These are phyloP conservation scores for Multifurca ochricompacta DNA, from an alignment of 768 basidiomycete species.

Conservation along the genomic window DNA sequence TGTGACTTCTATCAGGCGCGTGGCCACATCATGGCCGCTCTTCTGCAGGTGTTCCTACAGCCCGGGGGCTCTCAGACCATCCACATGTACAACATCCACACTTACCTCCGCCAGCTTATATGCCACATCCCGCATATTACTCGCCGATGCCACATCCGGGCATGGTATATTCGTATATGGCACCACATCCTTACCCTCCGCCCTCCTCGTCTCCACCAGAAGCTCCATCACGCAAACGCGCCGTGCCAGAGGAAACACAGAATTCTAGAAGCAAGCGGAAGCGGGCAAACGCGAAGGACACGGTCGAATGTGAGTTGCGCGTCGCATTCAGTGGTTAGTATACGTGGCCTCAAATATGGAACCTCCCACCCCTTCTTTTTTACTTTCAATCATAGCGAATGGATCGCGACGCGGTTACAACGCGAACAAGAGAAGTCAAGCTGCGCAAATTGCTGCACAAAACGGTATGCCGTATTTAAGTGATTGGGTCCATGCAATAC, in stretches of 20 bases:
- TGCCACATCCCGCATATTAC: constrained; percentile 15
- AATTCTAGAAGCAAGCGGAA: constrained; percentile 9
- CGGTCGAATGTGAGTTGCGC: constrained; percentile 9
- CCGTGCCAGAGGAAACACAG: constrained; percentile 8
- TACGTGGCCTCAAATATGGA: background rate
- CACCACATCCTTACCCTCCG: constrained; percentile 4
- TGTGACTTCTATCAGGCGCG: constrained; percentile 5
- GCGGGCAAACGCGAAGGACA: constrained; percentile 9
- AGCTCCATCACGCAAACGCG: constrained; percentile 4
- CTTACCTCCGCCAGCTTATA: background rate
- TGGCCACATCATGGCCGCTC: constrained; percentile 12
- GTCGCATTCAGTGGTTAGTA: background rate
- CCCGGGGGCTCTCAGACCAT: constrained; percentile 3
- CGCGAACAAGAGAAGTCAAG: constrained; percentile 65
- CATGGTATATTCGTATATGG: constrained; percentile 13
- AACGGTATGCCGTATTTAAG: constrained; percentile 39
- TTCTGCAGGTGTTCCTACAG: background rate
- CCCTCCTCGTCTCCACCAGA: background rate
- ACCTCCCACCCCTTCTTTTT: no score
- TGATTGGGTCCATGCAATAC: constrained; percentile 3
- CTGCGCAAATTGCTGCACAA: constrained; percentile 55
- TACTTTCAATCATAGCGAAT: constrained; percentile 8
- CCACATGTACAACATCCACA: constrained; percentile 9
- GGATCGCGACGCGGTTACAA: constrained; percentile 61
- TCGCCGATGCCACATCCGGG: constrained; percentile 11